Base-by-base conservation (phyloP, 2,329 filamentous ascomycete genomes). In the Atkinsonella hypoxylon region DNA sequence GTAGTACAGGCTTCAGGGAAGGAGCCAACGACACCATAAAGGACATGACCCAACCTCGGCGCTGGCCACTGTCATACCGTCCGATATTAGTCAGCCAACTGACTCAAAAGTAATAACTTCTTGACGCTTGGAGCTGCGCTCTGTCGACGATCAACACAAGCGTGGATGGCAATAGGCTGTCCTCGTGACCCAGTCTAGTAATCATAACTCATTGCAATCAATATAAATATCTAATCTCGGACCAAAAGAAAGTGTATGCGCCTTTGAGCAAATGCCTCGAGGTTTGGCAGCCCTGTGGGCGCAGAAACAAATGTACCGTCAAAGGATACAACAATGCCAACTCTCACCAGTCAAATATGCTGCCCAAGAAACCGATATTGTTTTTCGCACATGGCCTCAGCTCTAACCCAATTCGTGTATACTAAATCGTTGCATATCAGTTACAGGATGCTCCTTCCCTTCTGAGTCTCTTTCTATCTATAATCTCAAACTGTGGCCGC, bases 381-480 rank as follows among this genome's bases (percentile, higher is more conserved):
- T 62, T 65, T 64, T 58, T 62, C 61, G 57, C 63, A 66, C 62
- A 63, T 64, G 56, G 57, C 56, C 56, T 59, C 57, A 54, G 55
- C 56, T 58, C 60, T 64, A 63, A 26, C 62, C 61, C 61, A 64
- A 64, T 56, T 59, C 56, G 20, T 44, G 47, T 26, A 56, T 55
- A 59, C 57, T 56, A 64, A 66, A 64, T 63, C 53, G 54, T 64
- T 57, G 59, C 61, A 59, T 64, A 67, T 66, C 65, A 65, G 58
- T 61, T 65, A 66, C 65, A 67, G 57, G 59, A 53, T 61, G 58
- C 57, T 62, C 48, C 45, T 47, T 47, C 47, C 45, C 32, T 54
- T 53, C 58, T 49, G 53, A 52, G 40, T 42, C 36, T 56, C 50
- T 64, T 57, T 67, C 59, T 65, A 59, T 67, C 64, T 67, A 65